These are phyloP conservation scores for Saccharomycopsis sp. DNA, from an alignment of 805 yeast species.

Conservation along the genomic window DNA sequence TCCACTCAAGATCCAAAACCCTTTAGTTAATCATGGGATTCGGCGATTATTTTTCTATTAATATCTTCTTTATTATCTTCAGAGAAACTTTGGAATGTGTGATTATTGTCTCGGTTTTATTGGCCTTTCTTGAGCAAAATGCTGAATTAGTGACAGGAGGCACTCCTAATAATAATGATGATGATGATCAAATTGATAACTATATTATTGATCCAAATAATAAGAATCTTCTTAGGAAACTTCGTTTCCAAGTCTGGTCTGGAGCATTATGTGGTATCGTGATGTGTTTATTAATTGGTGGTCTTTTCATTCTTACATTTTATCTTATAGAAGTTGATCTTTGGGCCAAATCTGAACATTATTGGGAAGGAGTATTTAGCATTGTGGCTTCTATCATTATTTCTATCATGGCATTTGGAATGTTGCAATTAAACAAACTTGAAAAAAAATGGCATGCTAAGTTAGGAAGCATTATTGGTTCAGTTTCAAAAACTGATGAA, in stretches of 20 bases:
- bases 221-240: conserved; percentile 20
- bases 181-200: background rate
- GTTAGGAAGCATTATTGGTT: conserved; percentile 7
- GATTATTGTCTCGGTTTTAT: conserved; percentile 78
- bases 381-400: conserved; percentile 68
- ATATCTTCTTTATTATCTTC: conserved; percentile 76
- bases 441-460: conserved; percentile 72
- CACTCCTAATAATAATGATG: background rate
- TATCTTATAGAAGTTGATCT: conserved; percentile 71
- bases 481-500: conserved; percentile 2
- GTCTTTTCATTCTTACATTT: conserved; percentile 56
- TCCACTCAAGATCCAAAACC: too few relatives aligned
- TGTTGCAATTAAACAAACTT: conserved; percentile 69
- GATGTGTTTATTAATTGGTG: conserved; percentile 64
- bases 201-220: background rate
- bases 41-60: conserved; percentile 16
- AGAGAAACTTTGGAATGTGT: conserved; percentile 93
- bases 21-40: too few relatives aligned
- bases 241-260: conserved; percentile 65
- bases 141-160: background rate
- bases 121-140: conserved; percentile 77
- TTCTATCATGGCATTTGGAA: conserved; percentile 77
- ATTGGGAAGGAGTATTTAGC: conserved; percentile 82
- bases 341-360: conserved; percentile 80
- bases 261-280: conserved; percentile 69